Percentiles rank a stretch among this genome's conserved stretches.
Evolutionary conservation across 176 grass and related monocot genomes (phyloP).

Genomic region (Miscanthus lutarioriparius): DNA sequence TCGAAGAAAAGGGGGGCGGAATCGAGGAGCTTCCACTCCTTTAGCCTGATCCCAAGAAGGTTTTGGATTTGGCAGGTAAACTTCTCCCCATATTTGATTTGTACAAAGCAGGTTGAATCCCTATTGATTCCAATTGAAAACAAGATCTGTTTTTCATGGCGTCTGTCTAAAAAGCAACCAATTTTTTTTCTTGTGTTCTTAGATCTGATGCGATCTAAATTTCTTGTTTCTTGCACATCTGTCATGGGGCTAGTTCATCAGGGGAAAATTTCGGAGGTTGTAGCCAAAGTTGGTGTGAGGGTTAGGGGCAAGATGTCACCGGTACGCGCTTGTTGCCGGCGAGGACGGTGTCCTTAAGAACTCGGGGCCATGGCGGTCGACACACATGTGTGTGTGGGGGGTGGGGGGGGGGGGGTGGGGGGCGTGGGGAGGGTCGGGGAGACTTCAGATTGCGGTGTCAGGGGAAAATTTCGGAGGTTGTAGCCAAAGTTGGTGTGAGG

Average conservation of each 20-base stretch:
- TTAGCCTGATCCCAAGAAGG: not conserved
- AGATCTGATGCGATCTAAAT: not conserved
- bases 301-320: not conserved
- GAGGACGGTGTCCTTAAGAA: no score
- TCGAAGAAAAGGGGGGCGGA: not conserved
- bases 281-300: not conserved
- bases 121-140: not conserved
- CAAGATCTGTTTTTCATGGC: not conserved
- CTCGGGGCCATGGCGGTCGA: no score
- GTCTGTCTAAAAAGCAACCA: not conserved
- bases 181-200: not conserved
- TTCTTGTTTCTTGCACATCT: not conserved
- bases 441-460: no score
- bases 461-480: not conserved
- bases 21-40: not conserved
- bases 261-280: not conserved
- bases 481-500: not conserved
- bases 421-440: no score
- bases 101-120: not conserved
- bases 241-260: not conserved
- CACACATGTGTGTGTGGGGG: no score
- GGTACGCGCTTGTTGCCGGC: no score
- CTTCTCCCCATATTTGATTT: not conserved
- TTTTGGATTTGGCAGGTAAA: conserved; percentile 13
- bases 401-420: no score